phyloP scores from a whole-genome alignment of 2,329 filamentous ascomycete species.

The Apiospora phragmitis region DNA sequence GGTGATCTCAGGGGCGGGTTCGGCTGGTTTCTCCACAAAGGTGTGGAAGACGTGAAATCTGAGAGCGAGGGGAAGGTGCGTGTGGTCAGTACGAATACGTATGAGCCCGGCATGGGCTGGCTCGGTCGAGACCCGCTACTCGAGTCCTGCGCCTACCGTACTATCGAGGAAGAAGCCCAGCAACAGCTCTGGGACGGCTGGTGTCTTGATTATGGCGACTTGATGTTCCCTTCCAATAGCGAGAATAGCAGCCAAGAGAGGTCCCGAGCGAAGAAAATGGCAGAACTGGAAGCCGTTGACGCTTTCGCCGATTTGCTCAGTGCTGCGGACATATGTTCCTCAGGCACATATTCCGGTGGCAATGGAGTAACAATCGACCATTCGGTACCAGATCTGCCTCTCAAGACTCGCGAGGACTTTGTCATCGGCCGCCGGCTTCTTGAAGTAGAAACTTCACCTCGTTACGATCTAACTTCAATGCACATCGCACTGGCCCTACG shows the following conservation, averaged over 20 bases:
- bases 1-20: conserved; percentile 86
- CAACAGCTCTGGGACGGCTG: conserved; percentile 68
- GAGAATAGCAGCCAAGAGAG: conserved; percentile 37
- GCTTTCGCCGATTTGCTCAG: conserved; percentile 62
- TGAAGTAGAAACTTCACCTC: conserved; percentile 40
- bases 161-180: conserved; percentile 62
- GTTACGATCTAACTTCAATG: conserved; percentile 32
- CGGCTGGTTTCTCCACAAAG: conserved; percentile 81
- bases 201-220: conserved; percentile 63
- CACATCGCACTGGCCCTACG: conserved; percentile 36
- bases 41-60: conserved; percentile 67
- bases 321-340: conserved; percentile 62
- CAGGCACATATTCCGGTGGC: conserved; percentile 44
- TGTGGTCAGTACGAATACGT: conserved; percentile 81
- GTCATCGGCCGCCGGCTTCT: conserved; percentile 49
- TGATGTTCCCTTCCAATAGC: conserved; percentile 45
- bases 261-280: conserved; percentile 24
- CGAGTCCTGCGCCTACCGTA: conserved; percentile 36
- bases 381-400: conserved; percentile 57
- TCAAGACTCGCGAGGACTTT: conserved; percentile 50
- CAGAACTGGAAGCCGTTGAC: conserved; percentile 51
- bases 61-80: conserved; percentile 65
- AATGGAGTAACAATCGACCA: conserved; percentile 56
- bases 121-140: conserved; percentile 61
- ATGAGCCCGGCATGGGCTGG: conserved; percentile 76